Evolutionary conservation across 768 basidiomycete species (phyloP).

Genomic region (Filobasidium floriforme): DNA sequence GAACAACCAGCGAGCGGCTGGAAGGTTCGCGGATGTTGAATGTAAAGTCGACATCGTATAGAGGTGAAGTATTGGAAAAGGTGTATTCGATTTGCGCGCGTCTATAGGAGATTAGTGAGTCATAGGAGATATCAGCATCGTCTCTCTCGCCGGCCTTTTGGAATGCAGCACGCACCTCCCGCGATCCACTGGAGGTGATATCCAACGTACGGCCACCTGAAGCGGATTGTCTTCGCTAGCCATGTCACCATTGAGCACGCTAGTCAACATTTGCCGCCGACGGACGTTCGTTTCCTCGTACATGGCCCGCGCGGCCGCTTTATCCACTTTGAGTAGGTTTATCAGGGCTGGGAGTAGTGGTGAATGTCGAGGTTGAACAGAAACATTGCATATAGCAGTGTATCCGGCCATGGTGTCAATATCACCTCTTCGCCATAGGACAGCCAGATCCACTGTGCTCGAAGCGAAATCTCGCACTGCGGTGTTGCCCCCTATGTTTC

Average conservation of each 20-base stretch:
- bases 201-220: neutral
- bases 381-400: neutral
- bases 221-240: neutral
- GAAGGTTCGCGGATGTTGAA: neutral
- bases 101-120: neutral
- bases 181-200: neutral
- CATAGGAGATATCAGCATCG: no score
- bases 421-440: neutral
- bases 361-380: neutral
- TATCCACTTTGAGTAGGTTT: neutral
- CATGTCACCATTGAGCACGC: neutral
- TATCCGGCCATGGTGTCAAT: neutral
- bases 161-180: neutral
- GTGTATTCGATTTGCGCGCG: neutral
- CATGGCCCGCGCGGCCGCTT: neutral
- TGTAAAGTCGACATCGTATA: neutral
- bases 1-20: no score
- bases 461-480: no score
- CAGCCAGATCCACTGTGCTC: neutral
- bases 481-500: no score
- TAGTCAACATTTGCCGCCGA: neutral
- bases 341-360: neutral
- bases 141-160: no score
- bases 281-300: conserved; percentile 4
- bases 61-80: neutral